These are phyloP conservation scores for Puccinia hordei DNA, from an alignment of 1,284 basidiomycete genomes.

Conservation along the genomic window DNA sequence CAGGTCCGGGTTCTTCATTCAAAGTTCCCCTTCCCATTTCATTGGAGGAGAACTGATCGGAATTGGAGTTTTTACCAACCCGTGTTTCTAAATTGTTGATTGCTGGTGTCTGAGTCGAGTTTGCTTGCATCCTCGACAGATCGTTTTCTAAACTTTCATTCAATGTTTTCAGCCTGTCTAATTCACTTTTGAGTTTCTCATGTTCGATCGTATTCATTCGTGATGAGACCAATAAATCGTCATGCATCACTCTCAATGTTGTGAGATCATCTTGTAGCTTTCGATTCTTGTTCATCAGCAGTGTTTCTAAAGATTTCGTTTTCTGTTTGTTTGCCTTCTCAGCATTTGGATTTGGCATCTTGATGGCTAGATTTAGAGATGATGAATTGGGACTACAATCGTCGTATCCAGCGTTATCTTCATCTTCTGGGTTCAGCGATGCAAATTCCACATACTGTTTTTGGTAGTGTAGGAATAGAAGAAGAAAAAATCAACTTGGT, in stretches of 20 bases:
- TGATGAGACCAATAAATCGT: constrained; percentile 73
- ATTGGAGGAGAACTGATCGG: constrained; percentile 63
- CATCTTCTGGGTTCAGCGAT: constrained; percentile 65
- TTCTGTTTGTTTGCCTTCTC: constrained; percentile 73
- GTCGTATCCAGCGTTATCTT: constrained; percentile 62
- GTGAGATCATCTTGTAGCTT: constrained; percentile 91
- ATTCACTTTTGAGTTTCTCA: constrained; percentile 67
- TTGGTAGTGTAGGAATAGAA: background rate
- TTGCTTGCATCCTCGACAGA: constrained; percentile 73
- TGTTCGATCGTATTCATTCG: constrained; percentile 68
- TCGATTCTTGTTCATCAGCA: constrained; percentile 90
- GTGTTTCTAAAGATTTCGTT: constrained; percentile 80
- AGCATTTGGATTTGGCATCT: constrained; percentile 79
- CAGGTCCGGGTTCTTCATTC: constrained; percentile 55
- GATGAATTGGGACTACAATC: constrained; percentile 64
- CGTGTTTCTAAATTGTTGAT: constrained; percentile 56
- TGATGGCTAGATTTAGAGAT: constrained; percentile 50
- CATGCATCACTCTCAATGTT: constrained; percentile 78
- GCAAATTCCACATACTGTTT: constrained; percentile 53
- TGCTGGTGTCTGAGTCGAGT: constrained; percentile 58
- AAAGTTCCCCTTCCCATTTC: constrained; percentile 66
- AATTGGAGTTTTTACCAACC: constrained; percentile 35
- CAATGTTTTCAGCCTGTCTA: constrained; percentile 74
- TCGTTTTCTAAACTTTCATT: constrained; percentile 92
- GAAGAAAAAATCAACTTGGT: background rate